Evolutionary conservation across 2,329 filamentous ascomycete genomes (phyloP), one percentile per base, ranked within the genome.

Genomic region (Venturia pyrina): DNA sequence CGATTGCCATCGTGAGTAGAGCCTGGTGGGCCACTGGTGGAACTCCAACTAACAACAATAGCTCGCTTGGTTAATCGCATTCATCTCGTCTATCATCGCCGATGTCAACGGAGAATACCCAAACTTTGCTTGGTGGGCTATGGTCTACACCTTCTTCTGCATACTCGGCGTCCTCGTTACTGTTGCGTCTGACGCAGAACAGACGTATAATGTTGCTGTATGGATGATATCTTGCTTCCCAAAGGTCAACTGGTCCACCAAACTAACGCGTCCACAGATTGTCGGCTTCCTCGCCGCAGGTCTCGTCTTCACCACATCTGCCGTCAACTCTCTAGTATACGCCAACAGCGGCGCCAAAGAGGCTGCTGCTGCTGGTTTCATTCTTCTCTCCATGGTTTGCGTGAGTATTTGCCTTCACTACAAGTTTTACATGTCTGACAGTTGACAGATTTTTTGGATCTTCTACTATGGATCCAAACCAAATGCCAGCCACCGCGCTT

Each of bases 401-500:
- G 93, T 97, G 85, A 73, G 90, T 81, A 37, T 15, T 37, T 43
- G 19, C 48, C 44, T 34, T 32, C 19, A 48, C n/a, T 6, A 10
- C 15, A 32, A 50, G 19, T 62, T 44, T 21, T 19, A 48, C 37
- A 37, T 34, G 19, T 37, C 63, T 57, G 19, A 19, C 59, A 50
- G 46, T 71, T 17, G 10, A 28, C 34, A 97, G 93, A 90, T 96
- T 71, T 86, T 98, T 67, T 99, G 95, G 95, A 96, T 97, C 71
- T 96, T 98, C 79, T 98, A 98, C 82, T 99, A 97, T 73, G 95
- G 95, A 72, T 96, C 93, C 1, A 89, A 92, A 21, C 92, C 93
- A 1, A 90, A 91, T 53, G 90, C 93, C 19, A 85, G 88, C 65
- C 90, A 93, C 69, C 90, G 93, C 72, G 88, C 91, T 66, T 96